These are phyloP conservation scores for Trametes maxima DNA, from an alignment of 768 basidiomycete genomes.

Conservation along the genomic window DNA sequence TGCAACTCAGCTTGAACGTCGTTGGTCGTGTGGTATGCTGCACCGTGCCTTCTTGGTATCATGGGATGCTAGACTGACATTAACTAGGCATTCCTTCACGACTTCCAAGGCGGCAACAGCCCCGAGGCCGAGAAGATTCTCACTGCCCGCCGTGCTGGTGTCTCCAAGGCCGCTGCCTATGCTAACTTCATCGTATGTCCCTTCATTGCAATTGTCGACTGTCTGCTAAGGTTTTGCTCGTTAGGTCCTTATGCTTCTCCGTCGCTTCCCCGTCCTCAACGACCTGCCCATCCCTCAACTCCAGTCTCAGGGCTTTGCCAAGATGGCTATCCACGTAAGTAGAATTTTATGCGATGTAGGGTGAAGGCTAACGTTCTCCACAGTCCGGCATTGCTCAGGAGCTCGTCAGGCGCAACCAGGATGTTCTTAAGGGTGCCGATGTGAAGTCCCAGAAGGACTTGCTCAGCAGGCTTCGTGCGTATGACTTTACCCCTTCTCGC, in stretches of 20 bases:
- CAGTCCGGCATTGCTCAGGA: conserved; percentile 10
- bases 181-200: conserved; percentile 5
- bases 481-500: background rate
- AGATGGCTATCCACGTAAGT: conserved; percentile 15
- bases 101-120: conserved; percentile 37
- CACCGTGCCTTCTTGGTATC: background rate
- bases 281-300: conserved; percentile 25
- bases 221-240: background rate
- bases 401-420: background rate
- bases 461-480: conserved; percentile 16
- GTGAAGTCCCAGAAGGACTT: conserved; percentile 6
- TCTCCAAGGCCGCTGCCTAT: background rate
- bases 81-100: conserved; percentile 37
- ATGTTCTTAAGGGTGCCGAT: background rate
- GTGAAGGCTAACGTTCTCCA: background rate
- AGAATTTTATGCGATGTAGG: background rate
- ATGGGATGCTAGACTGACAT: background rate
- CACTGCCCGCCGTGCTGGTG: conserved; percentile 15
- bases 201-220: background rate
- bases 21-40: conserved; percentile 2
- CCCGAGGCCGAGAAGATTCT: conserved; percentile 30
- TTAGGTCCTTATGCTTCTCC: conserved; percentile 28
- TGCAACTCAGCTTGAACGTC: conserved; percentile 1
- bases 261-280: conserved; percentile 34
- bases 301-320: conserved; percentile 25